phyloP scores from a whole-genome alignment of 192 early-diverging fungal genomes.

The Anaeromyces robustus region DNA sequence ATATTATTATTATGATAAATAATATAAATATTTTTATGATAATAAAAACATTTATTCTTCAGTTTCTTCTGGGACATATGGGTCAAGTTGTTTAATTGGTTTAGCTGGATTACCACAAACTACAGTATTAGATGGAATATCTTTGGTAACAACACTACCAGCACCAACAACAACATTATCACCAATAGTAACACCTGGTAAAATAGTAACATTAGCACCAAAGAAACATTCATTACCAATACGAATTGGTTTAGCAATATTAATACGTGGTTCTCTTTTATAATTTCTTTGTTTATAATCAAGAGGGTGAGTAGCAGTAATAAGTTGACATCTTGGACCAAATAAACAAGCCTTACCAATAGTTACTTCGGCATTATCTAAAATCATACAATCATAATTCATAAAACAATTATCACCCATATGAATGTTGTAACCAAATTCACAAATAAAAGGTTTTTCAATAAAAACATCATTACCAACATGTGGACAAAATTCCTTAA shows the following conservation, averaged over 20 bases:
- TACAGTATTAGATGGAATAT: constrained; percentile 57
- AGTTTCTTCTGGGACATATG: background rate
- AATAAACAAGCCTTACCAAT: constrained; percentile 61
- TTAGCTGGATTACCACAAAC: constrained; percentile 80
- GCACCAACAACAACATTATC: constrained; percentile 53
- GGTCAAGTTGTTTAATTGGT: constrained; percentile 38
- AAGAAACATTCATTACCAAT: constrained; percentile 85
- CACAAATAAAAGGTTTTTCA: background rate
- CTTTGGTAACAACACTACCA: constrained; percentile 77
- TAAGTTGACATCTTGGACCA: constrained; percentile 63
- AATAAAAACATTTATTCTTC: too few relatives aligned
- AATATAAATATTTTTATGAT: too few relatives aligned
- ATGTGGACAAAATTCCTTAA: background rate
- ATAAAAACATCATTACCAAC: background rate
- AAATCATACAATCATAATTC: constrained; percentile 55
- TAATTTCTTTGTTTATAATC: constrained; percentile 36
- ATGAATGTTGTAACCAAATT: background rate
- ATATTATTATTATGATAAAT: too few relatives aligned
- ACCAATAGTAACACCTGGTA: constrained; percentile 80
- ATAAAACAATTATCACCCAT: background rate
- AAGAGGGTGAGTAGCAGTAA: constrained; percentile 54
- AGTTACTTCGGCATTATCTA: constrained; percentile 55
- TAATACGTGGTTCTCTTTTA: background rate
- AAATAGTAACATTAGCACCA: constrained; percentile 61
- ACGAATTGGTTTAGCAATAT: background rate